phyloP scores from a whole-genome alignment of 169 alveolate genomes.

The Plasmodium falciparum region DNA sequence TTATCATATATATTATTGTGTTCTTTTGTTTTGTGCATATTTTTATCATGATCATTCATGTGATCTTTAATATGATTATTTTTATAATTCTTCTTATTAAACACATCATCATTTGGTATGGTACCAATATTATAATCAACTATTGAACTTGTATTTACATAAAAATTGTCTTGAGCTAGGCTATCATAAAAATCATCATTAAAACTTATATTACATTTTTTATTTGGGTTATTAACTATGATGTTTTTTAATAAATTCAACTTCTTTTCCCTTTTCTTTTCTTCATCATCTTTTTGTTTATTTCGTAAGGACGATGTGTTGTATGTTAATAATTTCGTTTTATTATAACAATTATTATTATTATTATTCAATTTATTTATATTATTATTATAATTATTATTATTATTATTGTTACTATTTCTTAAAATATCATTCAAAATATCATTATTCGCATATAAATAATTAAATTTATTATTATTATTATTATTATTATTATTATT shows the following conservation, averaged over 20 bases:
- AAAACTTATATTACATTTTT: slow-evolving; percentile 47
- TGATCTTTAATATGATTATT: background rate
- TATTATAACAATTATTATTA: background rate
- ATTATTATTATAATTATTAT: background rate
- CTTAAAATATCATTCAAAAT: background rate
- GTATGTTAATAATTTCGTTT: slow-evolving; percentile 8
- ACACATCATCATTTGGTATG: background rate
- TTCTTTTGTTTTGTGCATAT: too few species aligned
- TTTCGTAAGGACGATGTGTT: slow-evolving; percentile 22
- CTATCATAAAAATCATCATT: slow-evolving; percentile 67
- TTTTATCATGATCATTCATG: background rate
- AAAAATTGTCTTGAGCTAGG: slow-evolving; percentile 7
- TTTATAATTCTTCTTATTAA: slow-evolving; percentile 15
- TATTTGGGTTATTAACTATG: slow-evolving; percentile 32
- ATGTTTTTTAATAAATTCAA: slow-evolving; percentile 63
- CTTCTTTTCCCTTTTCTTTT: slow-evolving; percentile 62
- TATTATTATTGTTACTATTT: background rate
- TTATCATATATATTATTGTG: too few species aligned
- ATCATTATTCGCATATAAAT: slow-evolving; percentile 4
- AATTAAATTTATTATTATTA: background rate
- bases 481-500: slow-evolving; percentile 13
- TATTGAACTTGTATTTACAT: slow-evolving; percentile 24
- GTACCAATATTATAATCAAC: slow-evolving; percentile 29
- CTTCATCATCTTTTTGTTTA: slow-evolving; percentile 70
- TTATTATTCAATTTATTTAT: background rate